Evolutionary conservation across 108 stramenopile genomes (phyloP), one percentile per base, ranked within the genome.

Genomic region (Aurantiochytrium sp.): DNA sequence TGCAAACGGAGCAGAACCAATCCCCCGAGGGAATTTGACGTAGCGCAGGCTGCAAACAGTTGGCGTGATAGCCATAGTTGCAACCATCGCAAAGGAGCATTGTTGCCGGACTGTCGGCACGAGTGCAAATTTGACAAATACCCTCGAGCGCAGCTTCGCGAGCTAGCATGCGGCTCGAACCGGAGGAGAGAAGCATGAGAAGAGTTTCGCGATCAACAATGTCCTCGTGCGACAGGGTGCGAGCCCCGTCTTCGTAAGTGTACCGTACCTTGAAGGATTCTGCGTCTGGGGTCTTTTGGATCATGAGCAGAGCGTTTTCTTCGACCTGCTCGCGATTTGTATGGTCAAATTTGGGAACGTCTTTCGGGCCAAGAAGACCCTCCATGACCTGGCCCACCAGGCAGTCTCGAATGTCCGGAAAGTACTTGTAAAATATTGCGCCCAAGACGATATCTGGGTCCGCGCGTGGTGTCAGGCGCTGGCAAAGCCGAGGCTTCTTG

Each of bases 81-180:
- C 76, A 83, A 12, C 76, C 76, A 35, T 83, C 76, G 51, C 76
- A 83, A 6, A 83, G 28, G 19, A 83, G 76, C 76, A 83, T n/a
- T 12, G 49, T 47, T 6, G 45, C 76, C n/a, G 49, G 49, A 23
- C 51, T 83, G 23, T 83, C 76, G 49, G 76, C 76, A 6, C 76
- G 76, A 14, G 51, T 47, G 28, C 76, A 83, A 12, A 53, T 53
- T 4, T 83, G 76, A 35, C 76, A 83, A 53, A 83, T 83, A 2
- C 76, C 76, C 28, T 83, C 76, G 3, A 83, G 25, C 51, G 51
- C 45, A 21, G 76, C 76, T 18, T 83, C 76, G 51, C 51, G 76
- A 0, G 76, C 76, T 0, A 83, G 76, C 45, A 25, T 47, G 19
- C 51, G 45, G 49, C 49, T 83, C n/a, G n/a, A 47, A 12, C 76